Base-by-base conservation (phyloP, 2,329 filamentous ascomycete species). In the Penicillium hesseltinei region DNA sequence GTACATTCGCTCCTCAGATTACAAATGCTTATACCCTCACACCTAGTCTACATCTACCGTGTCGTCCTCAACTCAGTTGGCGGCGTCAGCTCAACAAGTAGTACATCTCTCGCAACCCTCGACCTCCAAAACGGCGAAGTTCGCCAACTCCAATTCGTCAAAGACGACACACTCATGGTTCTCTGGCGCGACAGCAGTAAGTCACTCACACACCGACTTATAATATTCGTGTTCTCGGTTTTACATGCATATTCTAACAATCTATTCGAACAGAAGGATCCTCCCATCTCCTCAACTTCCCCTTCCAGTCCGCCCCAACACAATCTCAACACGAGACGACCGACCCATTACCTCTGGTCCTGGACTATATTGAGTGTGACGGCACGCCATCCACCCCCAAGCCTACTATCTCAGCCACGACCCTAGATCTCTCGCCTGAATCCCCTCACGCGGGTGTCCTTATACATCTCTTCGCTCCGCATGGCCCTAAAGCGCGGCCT, bases 101-200 rank as follows among this genome's bases (percentile, higher is more conserved):
- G 53, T 19, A 69, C 66, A 15, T 65, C 63, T 6, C 49, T 72
- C 10, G 71, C 74, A n/a, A 67, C 65, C 2, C 43, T 77, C n/a
- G 61, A 66, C 46, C 60, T 77, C 8, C 59, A 68, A 42, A 57
- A 66, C 11, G 75, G 75, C 17, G 67, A 70, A 27, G 70, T 77
- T 17, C 71, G 84, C 21, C 87, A 91, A 68, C 71, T 88, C 15
- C 87, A 88, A 67, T 91, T 92, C 66, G 80, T 90, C 43, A 81
- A 88, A 64, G 84, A 88, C 54, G 73, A 80, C 13, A 79, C 76
- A 0, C 70, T 92, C 2, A 78, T 91, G 52, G 63, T 90, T 1
- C 79, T 92, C 2, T 83, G 81, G 73, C 67, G 70, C 43, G 67
- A 70, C 35, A 54, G 62, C 23, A 66, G 74, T 75, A 69, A 64